Conservation (phyloP, 2,329 filamentous ascomycete species). For the Aspergillus arachidicola region DNA sequence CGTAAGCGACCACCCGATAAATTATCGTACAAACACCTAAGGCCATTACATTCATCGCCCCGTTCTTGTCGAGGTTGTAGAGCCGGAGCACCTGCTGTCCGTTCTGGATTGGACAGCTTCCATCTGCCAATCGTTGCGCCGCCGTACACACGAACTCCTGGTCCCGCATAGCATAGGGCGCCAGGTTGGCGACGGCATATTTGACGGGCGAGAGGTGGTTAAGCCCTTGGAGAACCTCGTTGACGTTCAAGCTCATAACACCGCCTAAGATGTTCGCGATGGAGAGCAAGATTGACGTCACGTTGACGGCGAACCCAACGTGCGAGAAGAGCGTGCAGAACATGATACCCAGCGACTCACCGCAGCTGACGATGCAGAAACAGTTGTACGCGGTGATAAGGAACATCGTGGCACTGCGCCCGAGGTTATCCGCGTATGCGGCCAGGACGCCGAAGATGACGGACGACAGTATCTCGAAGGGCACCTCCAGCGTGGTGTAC, state of each 20-base stretch:
- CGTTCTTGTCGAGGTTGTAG: slow-evolving; percentile 67
- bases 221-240: slow-evolving; percentile 64
- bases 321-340: slow-evolving; percentile 77
- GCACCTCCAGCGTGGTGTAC: slow-evolving; percentile 71
- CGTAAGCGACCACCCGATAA: slow-evolving; percentile 61
- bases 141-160: slow-evolving; percentile 67
- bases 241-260: slow-evolving; percentile 71
- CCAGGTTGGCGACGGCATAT: slow-evolving; percentile 68
- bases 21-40: slow-evolving; percentile 65
- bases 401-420: slow-evolving; percentile 65
- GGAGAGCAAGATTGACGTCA: slow-evolving; percentile 69
- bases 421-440: slow-evolving; percentile 66
- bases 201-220: slow-evolving; percentile 74
- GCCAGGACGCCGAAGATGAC: slow-evolving; percentile 67
- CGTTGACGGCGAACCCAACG: slow-evolving; percentile 74
- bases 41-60: slow-evolving; percentile 62
- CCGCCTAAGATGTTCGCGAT: slow-evolving; percentile 73
- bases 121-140: slow-evolving; percentile 60
- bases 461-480: slow-evolving; percentile 68
- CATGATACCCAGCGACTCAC: slow-evolving; percentile 75
- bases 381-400: slow-evolving; percentile 69
- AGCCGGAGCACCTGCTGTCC: slow-evolving; percentile 68
- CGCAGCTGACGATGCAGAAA: slow-evolving; percentile 73
- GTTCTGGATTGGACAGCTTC: slow-evolving; percentile 65
- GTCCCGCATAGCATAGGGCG: slow-evolving; percentile 64